These are phyloP conservation scores for Tarenaya hassleriana DNA, from an alignment of 345 rosid genomes.

Conservation along the genomic window DNA sequence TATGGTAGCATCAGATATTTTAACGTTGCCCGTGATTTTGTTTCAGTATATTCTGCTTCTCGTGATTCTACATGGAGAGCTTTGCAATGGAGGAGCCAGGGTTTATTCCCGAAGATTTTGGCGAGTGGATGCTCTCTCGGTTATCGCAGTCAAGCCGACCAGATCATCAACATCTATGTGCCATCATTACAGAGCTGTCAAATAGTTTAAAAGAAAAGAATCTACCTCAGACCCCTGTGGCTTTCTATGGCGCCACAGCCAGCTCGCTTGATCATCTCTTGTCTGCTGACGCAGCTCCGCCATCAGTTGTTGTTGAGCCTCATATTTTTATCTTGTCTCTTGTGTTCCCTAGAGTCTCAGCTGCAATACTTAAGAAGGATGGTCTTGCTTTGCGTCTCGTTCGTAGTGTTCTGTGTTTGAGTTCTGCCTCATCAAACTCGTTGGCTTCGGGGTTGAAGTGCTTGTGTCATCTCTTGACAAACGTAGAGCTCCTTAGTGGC, in stretches of 20 bases:
- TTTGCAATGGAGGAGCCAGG: too few relatives aligned
- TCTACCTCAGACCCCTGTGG: constrained; percentile 49
- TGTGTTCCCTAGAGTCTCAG: constrained; percentile 46
- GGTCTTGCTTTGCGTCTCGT: constrained; percentile 43
- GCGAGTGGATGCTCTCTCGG: constrained; percentile 49
- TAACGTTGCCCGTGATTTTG: too few relatives aligned
- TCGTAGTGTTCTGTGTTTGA: constrained; percentile 37
- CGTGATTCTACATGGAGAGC: too few relatives aligned
- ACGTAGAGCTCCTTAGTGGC: constrained; percentile 43
- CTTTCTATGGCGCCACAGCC: constrained; percentile 65
- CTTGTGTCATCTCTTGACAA: constrained; percentile 41
- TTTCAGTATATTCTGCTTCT: too few relatives aligned
- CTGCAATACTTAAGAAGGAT: constrained; percentile 41
- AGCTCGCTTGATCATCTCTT: constrained; percentile 55
- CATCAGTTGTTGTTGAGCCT: constrained; percentile 44
- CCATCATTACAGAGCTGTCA: constrained; percentile 58
- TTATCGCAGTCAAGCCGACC: constrained; percentile 44
- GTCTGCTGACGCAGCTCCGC: constrained; percentile 29
- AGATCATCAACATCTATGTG: constrained; percentile 58
- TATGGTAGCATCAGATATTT: too few relatives aligned
- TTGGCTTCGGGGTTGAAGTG: constrained; percentile 57
- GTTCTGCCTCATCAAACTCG: constrained; percentile 38
- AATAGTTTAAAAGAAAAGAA: constrained; percentile 66
- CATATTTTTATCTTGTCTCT: constrained; percentile 53
- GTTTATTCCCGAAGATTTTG: constrained; percentile 37